Base-by-base conservation (phyloP, 352 stramenopile genomes). In the Globisporangium spiculum region DNA sequence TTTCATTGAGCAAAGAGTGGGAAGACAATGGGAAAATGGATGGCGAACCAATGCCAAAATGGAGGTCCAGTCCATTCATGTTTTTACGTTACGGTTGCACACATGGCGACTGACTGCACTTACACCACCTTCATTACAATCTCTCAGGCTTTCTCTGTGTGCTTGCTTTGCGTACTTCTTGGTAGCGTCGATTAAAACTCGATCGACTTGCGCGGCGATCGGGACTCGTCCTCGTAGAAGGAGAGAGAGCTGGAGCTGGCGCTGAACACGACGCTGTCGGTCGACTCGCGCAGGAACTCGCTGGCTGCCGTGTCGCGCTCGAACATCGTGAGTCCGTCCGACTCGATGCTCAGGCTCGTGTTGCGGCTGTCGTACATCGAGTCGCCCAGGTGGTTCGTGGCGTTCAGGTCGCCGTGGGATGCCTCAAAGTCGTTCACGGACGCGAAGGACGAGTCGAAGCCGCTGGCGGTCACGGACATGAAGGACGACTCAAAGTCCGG, bases 291-390 rank as follows among this genome's bases (percentile, higher is more conserved):
- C 63, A 80, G 64, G 60, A 77, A 52, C 46, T 84, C 77, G 56
- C 73, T 81, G 4, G 72, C 76, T 20, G 69, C 74, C 2, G 74
- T 83, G 55, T 80, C 67, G 41, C 76, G 73, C 56, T 70, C 34
- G 16, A 58, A 66, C 41, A 76, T 77, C 63, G 70, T n/a, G 2
- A 66, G 50, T 12, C 61, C 71, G n/a, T 79, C 48, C 20, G 74
- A 81, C 46, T 57, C 54, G 32, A 79, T 68, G 53, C 75, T 79
- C 58, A 68, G 58, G 57, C 63, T 74, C 36, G 65, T 66, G 61
- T 66, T 72, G 48, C 63, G 63, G 20, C 30, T 27, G 36, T 50
- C 22, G 50, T 22, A 53, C 62, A 41, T 50, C 24, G 62, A 67
- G n/a, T 34, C 30, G 60, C 53, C 50, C n/a, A 36, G 57, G 34